These are phyloP conservation scores for Candida michaelii DNA, from an alignment of 805 yeast species.

Conservation along the genomic window DNA sequence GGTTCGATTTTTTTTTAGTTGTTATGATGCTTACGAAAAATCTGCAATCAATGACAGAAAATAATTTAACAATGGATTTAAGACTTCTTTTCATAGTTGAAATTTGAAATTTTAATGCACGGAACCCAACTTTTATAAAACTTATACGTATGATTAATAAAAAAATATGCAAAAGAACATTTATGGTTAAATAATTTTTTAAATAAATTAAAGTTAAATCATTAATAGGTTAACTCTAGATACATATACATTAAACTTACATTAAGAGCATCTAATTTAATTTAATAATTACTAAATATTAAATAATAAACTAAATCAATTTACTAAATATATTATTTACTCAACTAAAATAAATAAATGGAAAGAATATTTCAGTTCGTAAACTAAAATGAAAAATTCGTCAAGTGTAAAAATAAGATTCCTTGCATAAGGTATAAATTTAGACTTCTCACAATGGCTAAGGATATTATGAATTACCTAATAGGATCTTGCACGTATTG, in stretches of 20 bases:
- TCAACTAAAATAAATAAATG: background rate
- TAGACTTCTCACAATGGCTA: too few species aligned
- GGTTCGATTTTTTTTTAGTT: background rate
- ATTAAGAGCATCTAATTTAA: too few species aligned
- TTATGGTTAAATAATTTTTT: background rate
- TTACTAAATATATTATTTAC: too few species aligned
- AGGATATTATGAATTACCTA: too few species aligned
- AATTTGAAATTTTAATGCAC: background rate
- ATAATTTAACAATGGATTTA: background rate
- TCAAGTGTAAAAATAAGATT: background rate
- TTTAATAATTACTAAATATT: too few species aligned
- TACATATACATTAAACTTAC: too few species aligned
- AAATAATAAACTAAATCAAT: too few species aligned
- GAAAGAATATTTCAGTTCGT: background rate
- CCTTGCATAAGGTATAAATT: background rate
- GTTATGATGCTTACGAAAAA: background rate
- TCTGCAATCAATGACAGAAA: background rate
- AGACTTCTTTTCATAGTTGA: background rate
- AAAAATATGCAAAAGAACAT: slow-evolving; percentile 1
- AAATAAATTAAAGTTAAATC: too few species aligned
- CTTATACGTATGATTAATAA: background rate
- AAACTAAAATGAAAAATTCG: background rate
- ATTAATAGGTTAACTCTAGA: too few species aligned
- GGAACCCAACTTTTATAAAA: background rate
- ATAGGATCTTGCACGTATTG: too few species aligned